A percentile compares a stretch with the other conserved stretches of the same genome.
These are phyloP conservation scores for Kluyveromyces wickerhamii DNA, from an alignment of 805 yeast species.

Conservation along the genomic window DNA sequence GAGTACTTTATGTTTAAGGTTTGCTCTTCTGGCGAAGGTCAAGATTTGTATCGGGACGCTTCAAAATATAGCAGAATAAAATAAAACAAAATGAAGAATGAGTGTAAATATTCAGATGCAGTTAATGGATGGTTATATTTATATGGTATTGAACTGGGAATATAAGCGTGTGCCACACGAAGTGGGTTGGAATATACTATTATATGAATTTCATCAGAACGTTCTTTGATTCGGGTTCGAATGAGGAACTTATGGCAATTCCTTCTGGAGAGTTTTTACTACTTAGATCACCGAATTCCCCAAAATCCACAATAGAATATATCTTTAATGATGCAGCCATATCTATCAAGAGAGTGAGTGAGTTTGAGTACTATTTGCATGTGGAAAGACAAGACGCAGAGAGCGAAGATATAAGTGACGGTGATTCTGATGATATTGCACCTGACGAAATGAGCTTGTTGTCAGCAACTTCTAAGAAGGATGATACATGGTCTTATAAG, in stretches of 20 bases:
- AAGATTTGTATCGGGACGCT: no score
- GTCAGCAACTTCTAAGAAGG: constrained; percentile 28
- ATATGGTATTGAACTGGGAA: no score
- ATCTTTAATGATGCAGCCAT: constrained; percentile 75
- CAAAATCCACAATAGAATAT: constrained; percentile 81
- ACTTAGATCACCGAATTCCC: constrained; percentile 67
- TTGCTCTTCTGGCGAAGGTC: no score
- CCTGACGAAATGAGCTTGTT: constrained; percentile 30
- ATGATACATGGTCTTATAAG: constrained; percentile 65
- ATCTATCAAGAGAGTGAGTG: constrained; percentile 58
- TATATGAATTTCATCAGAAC: constrained; percentile 75
- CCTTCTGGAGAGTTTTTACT: constrained; percentile 76
- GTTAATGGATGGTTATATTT: no score
- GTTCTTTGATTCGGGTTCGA: constrained; percentile 47
- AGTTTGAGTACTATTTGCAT: constrained; percentile 54
- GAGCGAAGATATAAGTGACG: constrained; percentile 47
- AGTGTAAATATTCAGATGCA: no score
- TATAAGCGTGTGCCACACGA: no score
- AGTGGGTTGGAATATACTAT: no score
- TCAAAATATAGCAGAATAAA: no score
- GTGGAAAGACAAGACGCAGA: constrained; percentile 65
- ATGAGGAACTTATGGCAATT: constrained; percentile 56
- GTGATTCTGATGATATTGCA: constrained; percentile 39
- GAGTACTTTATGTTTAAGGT: no score
- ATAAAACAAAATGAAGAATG: no score